Evolutionary conservation across 1,284 basidiomycete genomes (phyloP).

Genomic region (Ustilago cynodontis): DNA sequence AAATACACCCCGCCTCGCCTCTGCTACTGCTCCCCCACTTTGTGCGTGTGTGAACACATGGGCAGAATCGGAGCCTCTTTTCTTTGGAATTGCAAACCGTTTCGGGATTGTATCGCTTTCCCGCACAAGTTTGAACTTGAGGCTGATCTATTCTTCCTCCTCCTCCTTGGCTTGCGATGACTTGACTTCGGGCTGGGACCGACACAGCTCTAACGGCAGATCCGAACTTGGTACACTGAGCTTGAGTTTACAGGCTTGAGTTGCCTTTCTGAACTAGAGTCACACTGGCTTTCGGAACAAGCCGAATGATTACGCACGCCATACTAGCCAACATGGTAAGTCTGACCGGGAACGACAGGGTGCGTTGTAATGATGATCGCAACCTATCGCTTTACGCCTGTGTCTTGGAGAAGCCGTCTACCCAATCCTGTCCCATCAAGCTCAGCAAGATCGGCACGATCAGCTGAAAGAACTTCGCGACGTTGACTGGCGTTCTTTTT

Average conservation of each 20-base stretch:
- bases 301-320: not conserved
- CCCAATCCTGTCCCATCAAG: constrained; percentile 6
- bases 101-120: not conserved
- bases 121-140: not conserved
- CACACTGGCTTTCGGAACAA: not conserved
- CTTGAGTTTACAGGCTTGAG: too few species aligned
- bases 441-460: constrained; percentile 1
- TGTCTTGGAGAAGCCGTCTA: not conserved
- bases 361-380: constrained; percentile 1
- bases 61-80: too few species aligned
- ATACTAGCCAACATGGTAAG: not conserved
- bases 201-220: not conserved
- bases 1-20: not conserved
- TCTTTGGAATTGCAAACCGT: not conserved
- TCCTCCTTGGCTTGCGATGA: not conserved
- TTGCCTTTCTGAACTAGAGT: too few species aligned
- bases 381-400: not conserved
- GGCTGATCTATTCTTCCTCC: constrained; percentile 3
- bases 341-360: not conserved
- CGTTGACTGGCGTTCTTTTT: not conserved
- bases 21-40: constrained; percentile 7
- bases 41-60: not conserved
- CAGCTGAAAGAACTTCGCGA: not conserved
- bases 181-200: not conserved
- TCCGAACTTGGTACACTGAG: too few species aligned